A percentile compares a stretch with the other conserved stretches of the same genome.
Evolutionary conservation across 2,329 filamentous ascomycete species (phyloP).

Genomic region (Cercospora nicotianae): DNA sequence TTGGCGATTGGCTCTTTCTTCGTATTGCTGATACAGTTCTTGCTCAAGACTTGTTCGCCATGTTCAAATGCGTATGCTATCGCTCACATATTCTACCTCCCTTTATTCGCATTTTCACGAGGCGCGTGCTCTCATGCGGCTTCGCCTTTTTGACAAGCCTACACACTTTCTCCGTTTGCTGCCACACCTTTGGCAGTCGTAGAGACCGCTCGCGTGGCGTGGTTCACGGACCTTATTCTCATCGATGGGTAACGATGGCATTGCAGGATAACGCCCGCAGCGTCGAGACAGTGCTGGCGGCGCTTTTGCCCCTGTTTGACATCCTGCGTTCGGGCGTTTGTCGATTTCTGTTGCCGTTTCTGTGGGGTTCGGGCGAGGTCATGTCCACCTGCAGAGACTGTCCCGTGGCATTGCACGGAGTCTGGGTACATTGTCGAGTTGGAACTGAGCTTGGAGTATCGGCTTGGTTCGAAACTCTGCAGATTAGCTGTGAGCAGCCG

Average conservation of each 20-base stretch:
- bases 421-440: too few species aligned
- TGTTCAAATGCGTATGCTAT: not conserved
- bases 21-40: not conserved
- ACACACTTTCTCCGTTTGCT: not conserved
- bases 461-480: not conserved
- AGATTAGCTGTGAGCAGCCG: conserved; percentile 46
- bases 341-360: not conserved
- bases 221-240: not conserved
- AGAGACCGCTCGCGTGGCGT: not conserved
- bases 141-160: not conserved
- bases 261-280: not conserved
- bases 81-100: not conserved
- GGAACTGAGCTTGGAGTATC: too few species aligned
- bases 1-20: not conserved
- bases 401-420: too few species aligned
- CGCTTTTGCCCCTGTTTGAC: not conserved
- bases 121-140: not conserved
- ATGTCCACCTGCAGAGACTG: not conserved
- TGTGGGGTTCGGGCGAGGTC: not conserved
- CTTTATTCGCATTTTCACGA: not conserved
- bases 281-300: not conserved
- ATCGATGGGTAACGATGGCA: not conserved
- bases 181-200: not conserved
- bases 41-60: not conserved
- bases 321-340: not conserved